These are phyloP conservation scores for Mycena crocata DNA, from an alignment of 768 basidiomycete species.

Conservation along the genomic window DNA sequence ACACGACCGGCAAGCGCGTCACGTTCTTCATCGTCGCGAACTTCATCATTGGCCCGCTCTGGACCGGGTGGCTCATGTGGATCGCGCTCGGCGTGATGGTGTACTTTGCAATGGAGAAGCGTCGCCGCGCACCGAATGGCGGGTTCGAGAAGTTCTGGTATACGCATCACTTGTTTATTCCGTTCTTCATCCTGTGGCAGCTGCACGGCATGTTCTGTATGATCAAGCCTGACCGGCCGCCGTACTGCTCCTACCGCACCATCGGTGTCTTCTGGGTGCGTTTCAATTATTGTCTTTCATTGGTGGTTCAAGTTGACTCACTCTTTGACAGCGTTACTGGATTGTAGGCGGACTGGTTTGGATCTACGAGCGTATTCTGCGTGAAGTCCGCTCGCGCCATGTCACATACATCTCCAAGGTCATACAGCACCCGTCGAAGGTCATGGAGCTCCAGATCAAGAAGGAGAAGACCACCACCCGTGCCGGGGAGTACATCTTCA, in stretches of 20 bases:
- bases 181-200: slow-evolving; percentile 96
- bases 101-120: slow-evolving; percentile 87
- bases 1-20: slow-evolving; percentile 64
- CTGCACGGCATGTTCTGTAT: slow-evolving; percentile 97
- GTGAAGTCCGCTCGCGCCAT: slow-evolving; percentile 92
- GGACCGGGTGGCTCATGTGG: slow-evolving; percentile 82
- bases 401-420: slow-evolving; percentile 94
- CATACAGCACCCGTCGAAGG: slow-evolving; percentile 94
- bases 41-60: slow-evolving; percentile 73
- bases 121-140: slow-evolving; percentile 65
- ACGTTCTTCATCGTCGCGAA: slow-evolving; percentile 80
- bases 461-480: slow-evolving; percentile 53
- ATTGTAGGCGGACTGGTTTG: slow-evolving; percentile 87
- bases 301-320: slow-evolving; percentile 2
- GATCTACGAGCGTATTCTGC: slow-evolving; percentile 89
- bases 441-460: slow-evolving; percentile 79
- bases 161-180: slow-evolving; percentile 87
- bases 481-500: slow-evolving; percentile 94
- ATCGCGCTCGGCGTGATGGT: slow-evolving; percentile 81
- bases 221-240: slow-evolving; percentile 91
- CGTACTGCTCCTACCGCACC: slow-evolving; percentile 85
- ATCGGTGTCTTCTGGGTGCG: slow-evolving; percentile 97
- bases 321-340: slow-evolving; percentile 79
- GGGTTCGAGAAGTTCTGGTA: slow-evolving; percentile 93
- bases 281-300: slow-evolving; percentile 12